Percentiles rank a stretch among this genome's conserved stretches.
Evolutionary conservation across 2,329 filamentous ascomycete species (phyloP).

Genomic region (Lomentospora prolificans): DNA sequence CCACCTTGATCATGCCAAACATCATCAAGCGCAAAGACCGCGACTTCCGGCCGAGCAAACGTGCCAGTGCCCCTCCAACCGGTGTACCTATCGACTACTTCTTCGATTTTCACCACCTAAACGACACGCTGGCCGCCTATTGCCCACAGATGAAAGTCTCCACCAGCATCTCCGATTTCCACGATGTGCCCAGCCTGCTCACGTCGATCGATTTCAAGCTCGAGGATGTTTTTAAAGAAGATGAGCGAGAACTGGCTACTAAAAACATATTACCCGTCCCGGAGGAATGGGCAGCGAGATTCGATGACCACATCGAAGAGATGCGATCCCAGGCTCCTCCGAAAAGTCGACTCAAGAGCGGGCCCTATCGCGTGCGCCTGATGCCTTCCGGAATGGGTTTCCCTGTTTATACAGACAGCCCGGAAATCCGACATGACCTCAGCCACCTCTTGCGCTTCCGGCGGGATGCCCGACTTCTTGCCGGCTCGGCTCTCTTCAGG

Average conservation of each 20-base stretch:
- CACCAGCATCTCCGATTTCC: constrained; percentile 23
- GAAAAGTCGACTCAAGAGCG: constrained; percentile 13
- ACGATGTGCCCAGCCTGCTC: constrained; percentile 20
- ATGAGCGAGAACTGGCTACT: constrained; percentile 10
- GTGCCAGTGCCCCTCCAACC: constrained; percentile 13
- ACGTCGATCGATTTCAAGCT: constrained; percentile 17
- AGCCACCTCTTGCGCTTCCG: constrained; percentile 28
- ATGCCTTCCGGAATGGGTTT: constrained; percentile 19
- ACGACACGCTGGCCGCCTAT: constrained; percentile 16
- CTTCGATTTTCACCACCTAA: constrained; percentile 24
- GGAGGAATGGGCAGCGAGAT: constrained; percentile 13
- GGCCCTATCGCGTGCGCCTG: constrained; percentile 23
- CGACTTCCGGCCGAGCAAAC: constrained; percentile 18
- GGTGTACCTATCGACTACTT: constrained; percentile 22
- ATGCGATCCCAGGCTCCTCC: constrained; percentile 15
- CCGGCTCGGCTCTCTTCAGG: constrained; percentile 23
- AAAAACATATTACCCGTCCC: constrained; percentile 18
- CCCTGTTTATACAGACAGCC: constrained; percentile 20
- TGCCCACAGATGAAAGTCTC: constrained; percentile 28
- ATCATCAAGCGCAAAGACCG: constrained; percentile 22
- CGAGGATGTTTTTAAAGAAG: constrained; percentile 12
- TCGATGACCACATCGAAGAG: constrained; percentile 18
- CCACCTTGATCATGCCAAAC: constrained; percentile 26
- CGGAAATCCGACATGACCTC: constrained; percentile 22
- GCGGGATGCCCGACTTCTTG: constrained; percentile 22